Percentiles rank a stretch among this genome's conserved stretches.
phyloP scores from a whole-genome alignment of 768 basidiomycete species.

The Porpolomopsis calyptriformis region DNA sequence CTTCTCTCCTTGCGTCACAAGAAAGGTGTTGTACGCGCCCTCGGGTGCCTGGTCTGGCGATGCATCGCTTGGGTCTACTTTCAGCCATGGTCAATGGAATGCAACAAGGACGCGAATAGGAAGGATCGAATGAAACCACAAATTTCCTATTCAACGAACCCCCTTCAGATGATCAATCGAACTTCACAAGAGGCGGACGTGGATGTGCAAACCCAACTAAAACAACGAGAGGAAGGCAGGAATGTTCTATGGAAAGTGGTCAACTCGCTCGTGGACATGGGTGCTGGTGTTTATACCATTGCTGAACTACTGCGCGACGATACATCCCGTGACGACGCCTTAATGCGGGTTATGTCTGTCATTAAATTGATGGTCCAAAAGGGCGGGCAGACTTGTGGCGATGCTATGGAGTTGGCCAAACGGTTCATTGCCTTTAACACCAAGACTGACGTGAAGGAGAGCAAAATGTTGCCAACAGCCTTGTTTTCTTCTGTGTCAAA shows the following conservation, averaged over 20 bases:
- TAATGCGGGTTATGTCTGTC: constrained; percentile 38
- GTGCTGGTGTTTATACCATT: constrained; percentile 47
- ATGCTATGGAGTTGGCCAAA: constrained; percentile 43
- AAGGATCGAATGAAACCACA: too few relatives aligned
- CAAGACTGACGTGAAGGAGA: constrained; percentile 33
- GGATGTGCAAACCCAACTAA: constrained; percentile 16
- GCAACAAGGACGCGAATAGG: constrained; percentile 18
- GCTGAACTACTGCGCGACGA: constrained; percentile 39
- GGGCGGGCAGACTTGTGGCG: constrained; percentile 39
- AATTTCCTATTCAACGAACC: background rate
- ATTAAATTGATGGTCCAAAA: constrained; percentile 48
- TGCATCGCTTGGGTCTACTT: constrained; percentile 55
- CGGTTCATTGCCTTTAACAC: constrained; percentile 24
- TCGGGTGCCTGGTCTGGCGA: constrained; percentile 59
- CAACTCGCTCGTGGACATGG: constrained; percentile 39
- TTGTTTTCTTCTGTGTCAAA: constrained; percentile 51
- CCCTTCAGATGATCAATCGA: too few relatives aligned
- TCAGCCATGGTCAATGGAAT: constrained; percentile 34
- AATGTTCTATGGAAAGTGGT: constrained; percentile 35
- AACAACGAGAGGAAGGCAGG: constrained; percentile 15
- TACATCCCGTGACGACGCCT: constrained; percentile 28
- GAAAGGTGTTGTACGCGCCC: constrained; percentile 51
- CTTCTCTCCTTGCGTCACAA: constrained; percentile 47
- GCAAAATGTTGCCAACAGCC: constrained; percentile 38
- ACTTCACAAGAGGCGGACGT: background rate